Evolutionary conservation across 352 stramenopile species (phyloP), one percentile per base, ranked within the genome.

Genomic region (Globisporangium carolinianum): DNA sequence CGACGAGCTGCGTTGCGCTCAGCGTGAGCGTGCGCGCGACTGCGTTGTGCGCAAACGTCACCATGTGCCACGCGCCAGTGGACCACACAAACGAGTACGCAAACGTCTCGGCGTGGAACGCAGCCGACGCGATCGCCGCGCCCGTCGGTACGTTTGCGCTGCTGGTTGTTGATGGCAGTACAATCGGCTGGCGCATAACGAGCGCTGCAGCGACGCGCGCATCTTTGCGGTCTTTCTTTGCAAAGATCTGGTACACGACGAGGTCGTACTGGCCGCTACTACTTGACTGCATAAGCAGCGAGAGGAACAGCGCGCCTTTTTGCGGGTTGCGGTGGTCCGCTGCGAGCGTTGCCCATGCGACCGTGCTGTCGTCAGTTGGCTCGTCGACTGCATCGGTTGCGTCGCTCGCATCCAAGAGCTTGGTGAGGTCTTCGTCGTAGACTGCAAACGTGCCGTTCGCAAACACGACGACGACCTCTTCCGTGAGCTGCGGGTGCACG

Each of bases 51-150:
- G 65, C 67, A 66, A 72, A 70, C 42, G 69, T 65, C 36, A 86
- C 42, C 41, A 71, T 75, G 41, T 85, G 59, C 79, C 82, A 91
- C 37, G 67, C 69, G 35, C 82, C 82, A 8, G 68, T 82, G 9
- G 63, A 69, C 43, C 78, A 74, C 35, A 89, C 66, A 17, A 89
- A 65, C 53, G 82, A 89, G 69, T 79, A 89, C 46, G 79, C 76
- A 51, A 87, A 79, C 10, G 69, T 86, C 48, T 86, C 73, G n/a
- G 73, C 75, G 65, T 89, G 77, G 67, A 89, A 91, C 32, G 77
- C 72, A 36, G 73, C 80, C 0, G 77, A 73, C 24, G 65, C 66
- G 15, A 80, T 55, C 36, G 66, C 58, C 0, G 69, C 62, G 37
- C 38, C 54, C 18, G 53, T 70, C 8, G 54, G 35, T 2, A 32